phyloP scores from a whole-genome alignment of 805 yeast genomes.

The Cyberlindnera subsufficiens region DNA sequence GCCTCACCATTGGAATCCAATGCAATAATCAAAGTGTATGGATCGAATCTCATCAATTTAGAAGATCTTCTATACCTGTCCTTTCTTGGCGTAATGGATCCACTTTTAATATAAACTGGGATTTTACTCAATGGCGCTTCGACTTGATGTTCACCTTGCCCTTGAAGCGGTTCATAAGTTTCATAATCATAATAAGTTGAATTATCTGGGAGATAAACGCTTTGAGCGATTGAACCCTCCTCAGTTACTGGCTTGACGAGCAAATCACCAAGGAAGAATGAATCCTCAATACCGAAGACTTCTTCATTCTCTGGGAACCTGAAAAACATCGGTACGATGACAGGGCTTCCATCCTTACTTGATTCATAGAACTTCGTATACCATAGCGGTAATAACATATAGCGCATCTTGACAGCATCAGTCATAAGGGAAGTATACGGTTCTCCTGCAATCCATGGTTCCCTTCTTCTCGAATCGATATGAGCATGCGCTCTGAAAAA shows the following conservation, averaged over 20 bases:
- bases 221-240: constrained; percentile 36
- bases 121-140: constrained; percentile 50
- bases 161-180: constrained; percentile 27
- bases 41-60: constrained; percentile 69
- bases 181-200: constrained; percentile 53
- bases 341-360: constrained; percentile 57
- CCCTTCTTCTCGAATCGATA: constrained; percentile 86
- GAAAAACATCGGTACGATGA: constrained; percentile 64
- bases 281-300: constrained; percentile 65
- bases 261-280: constrained; percentile 78
- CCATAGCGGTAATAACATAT: constrained; percentile 67
- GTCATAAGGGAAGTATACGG: constrained; percentile 62
- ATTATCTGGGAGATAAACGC: constrained; percentile 34
- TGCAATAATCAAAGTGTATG: constrained; percentile 69
- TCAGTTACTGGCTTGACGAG: constrained; percentile 76
- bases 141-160: constrained; percentile 34
- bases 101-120: constrained; percentile 77
- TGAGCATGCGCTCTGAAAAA: constrained; percentile 97
- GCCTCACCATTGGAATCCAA: constrained; percentile 45
- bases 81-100: constrained; percentile 61
- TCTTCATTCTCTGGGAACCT: constrained; percentile 41
- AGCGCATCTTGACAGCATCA: constrained; percentile 69
- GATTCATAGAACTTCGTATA: constrained; percentile 76
- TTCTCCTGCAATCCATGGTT: constrained; percentile 83
- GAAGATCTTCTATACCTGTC: constrained; percentile 79